Evolutionary conservation across 2,329 filamentous ascomycete genomes (phyloP).

Genomic region (Aspergillus brasiliensis): DNA sequence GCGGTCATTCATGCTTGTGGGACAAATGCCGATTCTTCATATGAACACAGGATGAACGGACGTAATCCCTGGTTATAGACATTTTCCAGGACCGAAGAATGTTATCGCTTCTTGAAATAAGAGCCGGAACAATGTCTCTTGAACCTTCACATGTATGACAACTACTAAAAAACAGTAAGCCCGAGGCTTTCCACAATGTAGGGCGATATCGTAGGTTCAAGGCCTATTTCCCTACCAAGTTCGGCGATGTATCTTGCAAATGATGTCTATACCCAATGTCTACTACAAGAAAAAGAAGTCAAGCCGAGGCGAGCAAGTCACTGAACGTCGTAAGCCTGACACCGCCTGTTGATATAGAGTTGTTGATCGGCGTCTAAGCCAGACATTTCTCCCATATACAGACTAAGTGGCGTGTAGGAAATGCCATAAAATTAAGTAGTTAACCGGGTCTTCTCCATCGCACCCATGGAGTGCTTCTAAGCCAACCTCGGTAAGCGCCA

Average conservation of each 20-base stretch:
- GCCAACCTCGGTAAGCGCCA: not conserved
- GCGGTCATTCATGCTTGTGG: not conserved
- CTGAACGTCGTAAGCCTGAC: not conserved
- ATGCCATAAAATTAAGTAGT: not conserved
- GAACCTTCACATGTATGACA: not conserved
- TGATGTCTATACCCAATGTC: not conserved
- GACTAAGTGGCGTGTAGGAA: not conserved
- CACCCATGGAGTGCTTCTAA: not conserved
- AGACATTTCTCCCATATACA: not conserved
- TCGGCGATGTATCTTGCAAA: not conserved
- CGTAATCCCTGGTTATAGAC: not conserved
- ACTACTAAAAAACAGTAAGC: not conserved
- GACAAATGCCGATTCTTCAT: not conserved
- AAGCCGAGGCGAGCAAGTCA: not conserved
- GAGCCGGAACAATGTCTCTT: not conserved
- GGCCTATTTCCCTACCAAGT: not conserved
- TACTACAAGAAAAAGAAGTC: not conserved
- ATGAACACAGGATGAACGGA: not conserved
- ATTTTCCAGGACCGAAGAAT: not conserved
- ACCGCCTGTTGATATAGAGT: not conserved
- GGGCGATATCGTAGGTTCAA: not conserved
- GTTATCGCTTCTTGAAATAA: not conserved
- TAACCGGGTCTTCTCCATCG: not conserved
- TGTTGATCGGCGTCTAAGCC: not conserved
- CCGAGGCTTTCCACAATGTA: not conserved